These are phyloP conservation scores for Blastobotrys ciferrii DNA, from an alignment of 1,139 yeast genomes.

Conservation along the genomic window DNA sequence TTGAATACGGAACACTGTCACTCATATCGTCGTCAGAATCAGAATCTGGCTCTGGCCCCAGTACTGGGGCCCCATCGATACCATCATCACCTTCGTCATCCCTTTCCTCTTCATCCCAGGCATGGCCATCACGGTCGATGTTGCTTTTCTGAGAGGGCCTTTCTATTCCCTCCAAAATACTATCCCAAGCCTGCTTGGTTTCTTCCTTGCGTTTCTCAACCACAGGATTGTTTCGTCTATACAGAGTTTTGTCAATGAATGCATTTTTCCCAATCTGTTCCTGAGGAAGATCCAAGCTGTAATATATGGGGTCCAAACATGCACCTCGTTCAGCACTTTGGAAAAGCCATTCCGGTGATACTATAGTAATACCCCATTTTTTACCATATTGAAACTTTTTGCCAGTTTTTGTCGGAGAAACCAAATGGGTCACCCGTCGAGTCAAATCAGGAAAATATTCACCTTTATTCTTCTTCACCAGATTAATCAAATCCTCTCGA, in stretches of 20 bases:
- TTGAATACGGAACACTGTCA: too few species aligned
- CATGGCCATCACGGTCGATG: neutral
- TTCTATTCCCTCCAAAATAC: constrained; percentile 21
- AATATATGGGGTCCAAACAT: constrained; percentile 50
- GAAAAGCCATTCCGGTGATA: constrained; percentile 73
- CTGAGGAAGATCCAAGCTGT: constrained; percentile 39
- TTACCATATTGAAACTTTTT: constrained; percentile 60
- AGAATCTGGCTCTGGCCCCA: neutral
- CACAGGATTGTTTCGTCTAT: neutral
- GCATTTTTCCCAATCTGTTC: constrained; percentile 47
- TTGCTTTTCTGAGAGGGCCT: constrained; percentile 11
- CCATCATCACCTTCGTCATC: neutral
- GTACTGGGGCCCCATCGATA: constrained; percentile 9
- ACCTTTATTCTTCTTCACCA: constrained; percentile 58
- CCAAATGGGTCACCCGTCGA: constrained; percentile 48
- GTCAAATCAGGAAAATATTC: constrained; percentile 56
- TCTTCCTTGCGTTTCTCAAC: constrained; percentile 21
- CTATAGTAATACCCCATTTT: constrained; percentile 66
- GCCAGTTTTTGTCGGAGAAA: constrained; percentile 51
- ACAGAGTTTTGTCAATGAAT: constrained; percentile 42
- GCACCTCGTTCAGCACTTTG: constrained; percentile 65
- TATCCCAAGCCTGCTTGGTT: constrained; percentile 27
- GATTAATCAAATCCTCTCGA: constrained; percentile 39
- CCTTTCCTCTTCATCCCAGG: neutral
- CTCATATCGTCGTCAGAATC: constrained; percentile 7